phyloP scores from a whole-genome alignment of 2,329 filamentous ascomycete species.

The Teratosphaeriaceae sp. region DNA sequence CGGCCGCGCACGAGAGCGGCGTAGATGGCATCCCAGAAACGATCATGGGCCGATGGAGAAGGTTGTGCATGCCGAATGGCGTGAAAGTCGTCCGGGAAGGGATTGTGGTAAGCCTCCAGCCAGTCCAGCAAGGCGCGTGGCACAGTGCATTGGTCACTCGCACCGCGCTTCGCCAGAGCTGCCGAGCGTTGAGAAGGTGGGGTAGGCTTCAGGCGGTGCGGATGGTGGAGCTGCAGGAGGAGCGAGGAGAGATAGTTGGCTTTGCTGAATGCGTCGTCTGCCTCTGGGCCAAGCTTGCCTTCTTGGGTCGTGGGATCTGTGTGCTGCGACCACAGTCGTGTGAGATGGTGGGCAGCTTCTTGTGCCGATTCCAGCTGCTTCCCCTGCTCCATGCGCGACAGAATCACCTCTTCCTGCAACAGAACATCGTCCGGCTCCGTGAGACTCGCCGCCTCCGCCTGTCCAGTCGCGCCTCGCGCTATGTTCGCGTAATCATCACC shows the following conservation, averaged over 20 bases:
- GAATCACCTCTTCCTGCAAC: slow-evolving; percentile 64
- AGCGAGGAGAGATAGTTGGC: slow-evolving; percentile 73
- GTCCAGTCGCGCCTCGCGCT: slow-evolving; percentile 61
- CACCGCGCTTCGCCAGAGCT: not conserved
- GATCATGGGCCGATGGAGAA: slow-evolving; percentile 66
- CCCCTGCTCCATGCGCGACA: slow-evolving; percentile 39
- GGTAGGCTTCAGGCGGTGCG: slow-evolving; percentile 34
- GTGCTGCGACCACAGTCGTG: slow-evolving; percentile 22
- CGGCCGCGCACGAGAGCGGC: slow-evolving; percentile 68
- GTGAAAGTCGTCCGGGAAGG: slow-evolving; percentile 60
- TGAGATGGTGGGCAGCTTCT: slow-evolving; percentile 22
- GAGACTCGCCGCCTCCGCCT: slow-evolving; percentile 49
- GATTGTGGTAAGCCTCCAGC: slow-evolving; percentile 69
- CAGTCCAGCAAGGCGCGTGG: slow-evolving; percentile 78
- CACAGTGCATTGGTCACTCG: slow-evolving; percentile 42
- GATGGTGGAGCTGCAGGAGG: slow-evolving; percentile 72
- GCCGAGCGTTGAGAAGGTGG: slow-evolving; percentile 4
- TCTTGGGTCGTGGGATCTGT: slow-evolving; percentile 20
- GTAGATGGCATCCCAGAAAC: slow-evolving; percentile 84
- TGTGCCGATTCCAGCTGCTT: slow-evolving; percentile 17
- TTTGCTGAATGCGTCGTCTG: slow-evolving; percentile 58
- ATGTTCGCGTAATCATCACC: slow-evolving; percentile 62
- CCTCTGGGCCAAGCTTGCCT: slow-evolving; percentile 33
- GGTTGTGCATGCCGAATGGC: slow-evolving; percentile 59
- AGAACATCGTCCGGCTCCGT: slow-evolving; percentile 67